Evolutionary conservation across 1,284 basidiomycete species (phyloP), one percentile per base, ranked within the genome.

Genomic region (Mycosarcoma maydis): DNA sequence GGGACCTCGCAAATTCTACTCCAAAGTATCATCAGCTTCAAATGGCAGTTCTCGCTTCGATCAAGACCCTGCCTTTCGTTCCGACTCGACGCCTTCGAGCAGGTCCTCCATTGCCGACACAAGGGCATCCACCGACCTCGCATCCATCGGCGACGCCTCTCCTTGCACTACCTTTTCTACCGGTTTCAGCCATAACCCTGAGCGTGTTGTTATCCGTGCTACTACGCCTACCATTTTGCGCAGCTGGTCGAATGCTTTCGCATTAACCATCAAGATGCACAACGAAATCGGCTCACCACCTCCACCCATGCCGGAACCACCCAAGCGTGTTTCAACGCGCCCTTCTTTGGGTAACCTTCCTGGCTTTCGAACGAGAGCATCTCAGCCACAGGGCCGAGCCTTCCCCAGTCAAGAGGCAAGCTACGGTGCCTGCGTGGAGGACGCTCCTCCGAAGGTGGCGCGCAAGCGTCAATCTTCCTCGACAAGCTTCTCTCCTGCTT

Each of bases 191-290:
- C 16, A 19, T 16, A 6, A 10, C 3, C 13, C 16, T 4, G 46
- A 50, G 4, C 40, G 42, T 9, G n/a, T 65, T 13, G 13, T 30
- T 3, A 30, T 66, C 8, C 47, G 56, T 4, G 47, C 40, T 17
- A 4, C 39, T 3, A 55, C 62, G 4, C 4, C n/a, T 2, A 36
- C 29, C 2, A 16, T 34, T 3, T 32, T 51, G 9, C 29, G 16
- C 16, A 50, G 43, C 29, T 66, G 62, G 62, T 19, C 48, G 4
- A 56, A 66, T 9, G 62, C 62, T 4, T 45, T 65, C 4, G 27
- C 37, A 8, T 33, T 47, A 27, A 58, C 62, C 3, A 54, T 65
- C 46, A 65, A 57, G 39, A 20, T 57, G 29, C 45, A 54, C 23
- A 24, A 27, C 24, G 50, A 65, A 4, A 3, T 29, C 2, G 22